These are phyloP conservation scores for Nothopassalora personata DNA, from an alignment of 2,329 filamentous ascomycete genomes.

Conservation along the genomic window DNA sequence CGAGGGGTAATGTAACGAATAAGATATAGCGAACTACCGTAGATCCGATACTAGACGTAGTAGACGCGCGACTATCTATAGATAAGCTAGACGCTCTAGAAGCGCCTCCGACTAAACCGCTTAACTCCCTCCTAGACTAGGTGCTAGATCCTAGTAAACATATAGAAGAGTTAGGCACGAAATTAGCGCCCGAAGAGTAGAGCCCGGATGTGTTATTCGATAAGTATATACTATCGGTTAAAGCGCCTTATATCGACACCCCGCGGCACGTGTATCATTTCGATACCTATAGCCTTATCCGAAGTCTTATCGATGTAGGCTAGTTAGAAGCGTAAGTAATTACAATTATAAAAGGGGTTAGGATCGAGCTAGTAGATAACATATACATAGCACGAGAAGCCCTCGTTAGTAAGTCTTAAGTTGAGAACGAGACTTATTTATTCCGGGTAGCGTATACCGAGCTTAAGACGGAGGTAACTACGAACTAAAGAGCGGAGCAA, in stretches of 20 bases:
- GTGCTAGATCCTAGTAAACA: conserved; percentile 25
- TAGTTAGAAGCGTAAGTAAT: conserved; percentile 72
- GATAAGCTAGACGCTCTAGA: conserved; percentile 11
- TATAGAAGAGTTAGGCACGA: conserved; percentile 17
- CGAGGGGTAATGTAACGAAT: not conserved
- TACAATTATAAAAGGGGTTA: conserved; percentile 87
- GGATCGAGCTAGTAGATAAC: conserved; percentile 69
- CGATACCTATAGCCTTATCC: conserved; percentile 86
- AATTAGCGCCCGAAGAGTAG: conserved; percentile 22
- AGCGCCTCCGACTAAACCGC: conserved; percentile 19
- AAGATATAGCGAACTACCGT: conserved; percentile 17
- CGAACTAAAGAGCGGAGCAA: conserved; percentile 67
- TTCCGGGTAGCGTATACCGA: conserved; percentile 93
- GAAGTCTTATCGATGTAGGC: conserved; percentile 64
- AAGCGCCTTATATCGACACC: conserved; percentile 55
- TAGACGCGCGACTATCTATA: conserved; percentile 4
- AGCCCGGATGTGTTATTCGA: conserved; percentile 22
- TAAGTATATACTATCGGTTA: conserved; percentile 49
- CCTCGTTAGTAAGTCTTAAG: conserved; percentile 82
- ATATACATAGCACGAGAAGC: conserved; percentile 73
- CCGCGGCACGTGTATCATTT: conserved; percentile 92
- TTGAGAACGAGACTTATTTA: conserved; percentile 89
- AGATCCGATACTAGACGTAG: conserved; percentile 23
- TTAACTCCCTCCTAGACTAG: conserved; percentile 27
- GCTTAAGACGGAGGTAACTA: conserved; percentile 77